Evolutionary conservation across 225 moss, liverwort and hornwort species (phyloP).

Genomic region (Physcomitrellopsis africana): DNA sequence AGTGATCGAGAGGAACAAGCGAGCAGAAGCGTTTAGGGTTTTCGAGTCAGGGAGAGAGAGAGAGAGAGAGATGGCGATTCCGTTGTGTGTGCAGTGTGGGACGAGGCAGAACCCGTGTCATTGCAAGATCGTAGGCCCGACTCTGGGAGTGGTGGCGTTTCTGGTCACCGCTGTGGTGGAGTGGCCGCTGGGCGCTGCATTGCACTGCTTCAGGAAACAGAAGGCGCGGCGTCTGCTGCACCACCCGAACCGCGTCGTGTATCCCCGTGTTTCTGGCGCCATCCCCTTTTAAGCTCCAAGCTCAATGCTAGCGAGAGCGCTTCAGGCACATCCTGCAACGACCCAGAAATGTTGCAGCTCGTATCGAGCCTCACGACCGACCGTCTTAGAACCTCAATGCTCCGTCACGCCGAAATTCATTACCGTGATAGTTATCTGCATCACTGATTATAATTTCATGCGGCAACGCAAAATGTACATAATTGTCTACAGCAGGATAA

Average conservation of each 20-base stretch:
- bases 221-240: conserved; percentile 58
- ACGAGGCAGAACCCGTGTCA: conserved; percentile 63
- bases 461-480: no score
- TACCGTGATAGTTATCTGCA: no score
- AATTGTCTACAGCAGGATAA: no score
- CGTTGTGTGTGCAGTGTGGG: conserved; percentile 66
- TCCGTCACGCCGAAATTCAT: no score
- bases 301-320: no score
- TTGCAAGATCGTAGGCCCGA: conserved; percentile 73
- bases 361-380: no score
- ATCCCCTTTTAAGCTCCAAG: conserved; percentile 47
- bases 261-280: conserved; percentile 55
- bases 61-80: conserved; percentile 47
- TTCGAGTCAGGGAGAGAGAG: not conserved
- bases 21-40: no score
- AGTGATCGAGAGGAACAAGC: no score
- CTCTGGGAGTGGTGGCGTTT: conserved; percentile 69
- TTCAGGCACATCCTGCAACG: no score
- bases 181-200: conserved; percentile 59
- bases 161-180: conserved; percentile 61
- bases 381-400: no score
- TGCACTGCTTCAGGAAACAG: conserved; percentile 60
- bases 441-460: no score
- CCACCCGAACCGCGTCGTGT: conserved; percentile 65
- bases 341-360: no score